Evolutionary conservation across 495 filamentous ascomycete species (phyloP).

Genomic region (Durotheca rogersii): DNA sequence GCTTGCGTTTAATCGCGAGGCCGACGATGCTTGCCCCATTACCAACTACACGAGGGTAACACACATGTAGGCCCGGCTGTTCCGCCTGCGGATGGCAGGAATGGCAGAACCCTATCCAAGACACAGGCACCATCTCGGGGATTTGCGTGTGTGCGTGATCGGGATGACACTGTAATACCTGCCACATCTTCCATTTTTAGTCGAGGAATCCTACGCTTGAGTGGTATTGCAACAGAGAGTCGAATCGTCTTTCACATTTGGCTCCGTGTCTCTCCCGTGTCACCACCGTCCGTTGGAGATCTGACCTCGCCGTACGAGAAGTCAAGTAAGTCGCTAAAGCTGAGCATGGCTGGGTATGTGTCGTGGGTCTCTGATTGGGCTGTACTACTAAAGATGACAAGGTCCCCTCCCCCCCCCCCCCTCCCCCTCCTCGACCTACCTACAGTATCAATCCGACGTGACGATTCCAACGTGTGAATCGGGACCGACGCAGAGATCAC

Average conservation of each 20-base stretch:
- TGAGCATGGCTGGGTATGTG: constrained; percentile 17
- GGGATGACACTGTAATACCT: constrained; percentile 24
- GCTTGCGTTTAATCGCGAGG: neutral
- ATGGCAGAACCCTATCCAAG: no score
- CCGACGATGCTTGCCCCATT: neutral
- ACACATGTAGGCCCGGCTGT: neutral
- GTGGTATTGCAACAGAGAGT: constrained; percentile 1
- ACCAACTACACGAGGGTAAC: neutral
- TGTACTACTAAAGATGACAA: constrained; percentile 6
- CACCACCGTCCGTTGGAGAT: constrained; percentile 10
- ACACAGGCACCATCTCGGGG: constrained; percentile 3
- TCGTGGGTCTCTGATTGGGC: constrained; percentile 11
- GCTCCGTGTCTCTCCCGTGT: constrained; percentile 15
- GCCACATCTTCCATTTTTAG: constrained; percentile 25
- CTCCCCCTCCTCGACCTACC: neutral
- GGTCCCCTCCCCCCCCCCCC: constrained; percentile 7
- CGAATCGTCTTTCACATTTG: no score
- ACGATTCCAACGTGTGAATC: constrained; percentile 5
- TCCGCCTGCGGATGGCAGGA: neutral
- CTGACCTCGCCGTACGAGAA: constrained; percentile 10
- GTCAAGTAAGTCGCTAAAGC: constrained; percentile 6
- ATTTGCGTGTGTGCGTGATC: constrained; percentile 28
- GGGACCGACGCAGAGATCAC: constrained; percentile 21
- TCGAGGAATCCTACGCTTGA: constrained; percentile 1
- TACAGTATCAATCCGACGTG: constrained; percentile 1